A percentile compares a stretch with the other conserved stretches of the same genome.
phyloP scores from a whole-genome alignment of 495 filamentous ascomycete species.

The Penicillium roqueforti region DNA sequence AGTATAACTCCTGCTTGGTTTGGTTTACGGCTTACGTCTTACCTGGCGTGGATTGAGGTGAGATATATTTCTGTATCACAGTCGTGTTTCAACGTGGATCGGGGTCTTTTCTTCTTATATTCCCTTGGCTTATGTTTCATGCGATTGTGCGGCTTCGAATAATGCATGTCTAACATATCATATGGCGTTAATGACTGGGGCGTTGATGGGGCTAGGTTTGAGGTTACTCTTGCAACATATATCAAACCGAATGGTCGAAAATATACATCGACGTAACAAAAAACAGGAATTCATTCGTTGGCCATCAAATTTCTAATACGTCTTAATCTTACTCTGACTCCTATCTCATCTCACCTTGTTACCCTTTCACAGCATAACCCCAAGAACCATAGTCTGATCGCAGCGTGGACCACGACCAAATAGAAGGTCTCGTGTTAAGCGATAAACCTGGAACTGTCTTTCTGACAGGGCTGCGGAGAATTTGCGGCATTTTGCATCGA shows the following conservation, averaged over 20 bases:
- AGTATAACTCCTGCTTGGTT: background rate
- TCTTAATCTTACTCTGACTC: background rate
- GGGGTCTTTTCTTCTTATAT: background rate
- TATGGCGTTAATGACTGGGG: background rate
- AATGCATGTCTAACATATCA: background rate
- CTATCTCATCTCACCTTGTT: background rate
- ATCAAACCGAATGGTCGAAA: background rate
- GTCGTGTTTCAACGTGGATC: conserved; percentile 1
- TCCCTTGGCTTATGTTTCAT: background rate
- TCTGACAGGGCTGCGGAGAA: background rate
- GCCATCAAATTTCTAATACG: background rate
- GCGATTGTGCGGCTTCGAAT: background rate
- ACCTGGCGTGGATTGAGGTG: background rate
- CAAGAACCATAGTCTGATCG: conserved; percentile 3
- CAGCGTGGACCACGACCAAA: background rate
- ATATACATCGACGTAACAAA: background rate
- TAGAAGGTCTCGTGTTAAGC: background rate
- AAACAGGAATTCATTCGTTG: background rate
- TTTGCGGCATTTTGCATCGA: background rate
- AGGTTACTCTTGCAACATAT: background rate
- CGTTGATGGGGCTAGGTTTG: background rate
- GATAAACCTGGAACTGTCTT: background rate
- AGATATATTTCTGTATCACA: background rate
- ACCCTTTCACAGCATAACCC: conserved; percentile 6
- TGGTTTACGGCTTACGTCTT: background rate